Base-by-base conservation (phyloP, 1,284 basidiomycete genomes). In the Psilocybe mexicana region DNA sequence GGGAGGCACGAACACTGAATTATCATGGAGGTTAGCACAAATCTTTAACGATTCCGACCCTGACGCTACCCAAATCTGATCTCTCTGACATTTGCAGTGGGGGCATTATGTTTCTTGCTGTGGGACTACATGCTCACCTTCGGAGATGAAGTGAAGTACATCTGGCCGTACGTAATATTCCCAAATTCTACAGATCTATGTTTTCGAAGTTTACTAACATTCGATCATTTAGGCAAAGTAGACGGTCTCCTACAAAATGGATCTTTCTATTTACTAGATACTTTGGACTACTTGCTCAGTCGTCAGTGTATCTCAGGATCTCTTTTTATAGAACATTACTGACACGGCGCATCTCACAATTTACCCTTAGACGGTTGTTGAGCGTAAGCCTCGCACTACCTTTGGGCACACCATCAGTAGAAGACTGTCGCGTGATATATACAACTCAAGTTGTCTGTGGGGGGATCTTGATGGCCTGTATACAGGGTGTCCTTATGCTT, bases 231-330 rank as follows among this genome's bases (percentile, higher is more conserved):
- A 64, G 62, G 12, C 62, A 64, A 49, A 50, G 38, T 25, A 51
- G 51, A 44, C 40, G 30, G 6, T 63, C 62, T 26, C 62, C 62
- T 36, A 65, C 64, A 35, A 65, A 65, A 60, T 65, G 64, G 64
- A 59, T 65, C 23, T 65, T 61, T 48, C 59, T 65, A 18, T 61
- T 65, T 47, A 65, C 62, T n/a, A 65, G 60, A 54, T 65, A 65
- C 44, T 63, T 65, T 38, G 61, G 58, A 30, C 46, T 62, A 23
- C 30, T 63, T 44, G 60, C 61, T 2, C 64, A 63, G 46, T 51
- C 58, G 63, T 61, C 35, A 57, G 63, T 63, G 18, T 35, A 42
- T 51, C 46, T 40, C 30, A 11, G 40, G 28, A 7, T 44, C 25
- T 33, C 42, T 43, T 44, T 35, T 52, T 43, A 54, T 56, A 58